Conservation (phyloP, 164 flowering plant genomes). For the Macadamia tetraphylla region DNA sequence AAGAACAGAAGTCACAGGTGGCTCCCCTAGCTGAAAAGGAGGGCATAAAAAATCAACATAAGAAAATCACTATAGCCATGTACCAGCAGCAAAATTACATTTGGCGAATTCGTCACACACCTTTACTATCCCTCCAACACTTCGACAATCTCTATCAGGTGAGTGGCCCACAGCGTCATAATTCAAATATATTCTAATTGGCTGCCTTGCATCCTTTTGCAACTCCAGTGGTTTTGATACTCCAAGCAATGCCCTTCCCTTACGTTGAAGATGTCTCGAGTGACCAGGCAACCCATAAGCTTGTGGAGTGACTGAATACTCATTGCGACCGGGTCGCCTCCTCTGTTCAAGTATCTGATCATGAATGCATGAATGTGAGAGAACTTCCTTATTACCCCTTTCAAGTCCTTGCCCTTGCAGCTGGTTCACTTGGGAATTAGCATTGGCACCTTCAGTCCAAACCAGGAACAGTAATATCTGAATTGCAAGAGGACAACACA, state of each 20-base stretch:
- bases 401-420: slow-evolving; percentile 29
- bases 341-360: slow-evolving; percentile 91
- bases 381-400: slow-evolving; percentile 31
- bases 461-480: slow-evolving; percentile 54
- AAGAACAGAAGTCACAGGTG: slow-evolving; percentile 42
- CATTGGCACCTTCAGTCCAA: slow-evolving; percentile 30
- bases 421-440: slow-evolving; percentile 26
- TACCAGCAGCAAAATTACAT: neutral
- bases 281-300: slow-evolving; percentile 39
- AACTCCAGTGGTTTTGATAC: slow-evolving; percentile 14
- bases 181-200: slow-evolving; percentile 70
- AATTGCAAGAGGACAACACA: slow-evolving; percentile 7
- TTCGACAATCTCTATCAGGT: slow-evolving; percentile 63
- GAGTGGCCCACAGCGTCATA: slow-evolving; percentile 87
- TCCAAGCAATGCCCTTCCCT: slow-evolving; percentile 54
- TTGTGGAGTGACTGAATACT: slow-evolving; percentile 79
- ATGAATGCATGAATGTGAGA: slow-evolving; percentile 95
- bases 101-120: slow-evolving; percentile 34
- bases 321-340: slow-evolving; percentile 75
- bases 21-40: slow-evolving; percentile 81
- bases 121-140: slow-evolving; percentile 80
- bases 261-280: slow-evolving; percentile 25
- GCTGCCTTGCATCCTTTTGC: slow-evolving; percentile 37
- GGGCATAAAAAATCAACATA: slow-evolving; percentile 7
- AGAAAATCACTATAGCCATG: neutral